These are phyloP conservation scores for Hanseniaspora opuntiae DNA, from an alignment of 805 yeast genomes.

Conservation along the genomic window DNA sequence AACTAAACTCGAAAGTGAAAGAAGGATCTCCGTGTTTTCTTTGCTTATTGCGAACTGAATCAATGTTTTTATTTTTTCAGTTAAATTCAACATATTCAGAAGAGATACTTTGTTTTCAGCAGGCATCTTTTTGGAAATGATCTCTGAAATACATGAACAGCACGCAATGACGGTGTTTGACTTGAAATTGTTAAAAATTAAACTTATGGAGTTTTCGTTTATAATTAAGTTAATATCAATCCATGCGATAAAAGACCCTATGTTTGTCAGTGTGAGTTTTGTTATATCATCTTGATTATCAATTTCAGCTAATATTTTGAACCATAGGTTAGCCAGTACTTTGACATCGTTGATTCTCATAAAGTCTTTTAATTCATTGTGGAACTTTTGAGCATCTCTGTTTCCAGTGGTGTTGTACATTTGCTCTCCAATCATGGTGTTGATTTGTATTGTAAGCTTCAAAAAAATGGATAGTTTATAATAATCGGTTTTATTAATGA, in stretches of 20 bases:
- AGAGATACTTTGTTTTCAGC: slow-evolving; percentile 52
- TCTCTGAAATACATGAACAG: slow-evolving; percentile 38
- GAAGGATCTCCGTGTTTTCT: slow-evolving; percentile 54
- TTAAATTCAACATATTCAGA: slow-evolving; percentile 52
- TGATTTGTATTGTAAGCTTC: slow-evolving; percentile 61
- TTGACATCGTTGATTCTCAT: slow-evolving; percentile 68
- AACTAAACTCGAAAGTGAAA: slow-evolving; percentile 58
- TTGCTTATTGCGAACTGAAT: slow-evolving; percentile 14
- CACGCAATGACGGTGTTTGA: slow-evolving; percentile 43
- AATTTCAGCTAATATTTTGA: slow-evolving; percentile 35
- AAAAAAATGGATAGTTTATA: slow-evolving; percentile 54
- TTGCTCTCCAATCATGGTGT: slow-evolving; percentile 87
- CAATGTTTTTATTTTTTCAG: slow-evolving; percentile 31
- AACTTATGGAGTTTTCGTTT: slow-evolving; percentile 41
- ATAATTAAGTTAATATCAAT: slow-evolving; percentile 68
- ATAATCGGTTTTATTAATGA: slow-evolving; percentile 15
- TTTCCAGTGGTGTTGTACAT: slow-evolving; percentile 48
- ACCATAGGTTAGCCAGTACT: slow-evolving; percentile 54
- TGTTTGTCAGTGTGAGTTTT: slow-evolving; percentile 35
- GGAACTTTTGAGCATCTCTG: slow-evolving; percentile 47
- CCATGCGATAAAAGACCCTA: slow-evolving; percentile 88
- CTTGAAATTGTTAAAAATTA: slow-evolving; percentile 47
- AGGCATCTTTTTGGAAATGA: slow-evolving; percentile 66
- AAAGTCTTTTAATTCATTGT: slow-evolving; percentile 63
- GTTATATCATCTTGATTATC: slow-evolving; percentile 22